These are phyloP conservation scores for Penicillium glabrum DNA, from an alignment of 2,329 filamentous ascomycete species.

Conservation along the genomic window DNA sequence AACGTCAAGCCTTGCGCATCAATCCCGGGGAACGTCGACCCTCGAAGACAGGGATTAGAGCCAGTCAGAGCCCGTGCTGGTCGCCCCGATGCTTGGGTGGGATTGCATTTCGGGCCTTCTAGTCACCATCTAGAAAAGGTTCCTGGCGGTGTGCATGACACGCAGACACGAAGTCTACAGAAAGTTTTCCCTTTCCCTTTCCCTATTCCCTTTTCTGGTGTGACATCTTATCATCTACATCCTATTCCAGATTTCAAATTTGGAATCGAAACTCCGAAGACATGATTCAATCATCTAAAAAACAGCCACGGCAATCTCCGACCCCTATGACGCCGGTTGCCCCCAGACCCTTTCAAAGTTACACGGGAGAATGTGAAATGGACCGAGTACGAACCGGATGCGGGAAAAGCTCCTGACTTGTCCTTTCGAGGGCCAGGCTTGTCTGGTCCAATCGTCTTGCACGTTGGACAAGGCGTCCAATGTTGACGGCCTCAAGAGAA, in stretches of 20 bases:
- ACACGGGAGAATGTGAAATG: slow-evolving; percentile 20
- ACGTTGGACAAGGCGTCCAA: slow-evolving; percentile 22
- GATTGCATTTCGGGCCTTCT: slow-evolving; percentile 24
- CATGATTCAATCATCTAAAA: neutral
- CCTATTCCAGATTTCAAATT: neutral
- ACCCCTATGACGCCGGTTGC: slow-evolving; percentile 7
- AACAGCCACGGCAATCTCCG: slow-evolving; percentile 21
- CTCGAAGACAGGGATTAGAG: slow-evolving; percentile 11
- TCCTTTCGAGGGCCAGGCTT: slow-evolving; percentile 4
- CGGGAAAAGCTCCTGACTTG: slow-evolving; percentile 13
- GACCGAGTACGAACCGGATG: slow-evolving; percentile 18
- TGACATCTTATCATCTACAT: slow-evolving; percentile 8
- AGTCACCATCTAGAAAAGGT: slow-evolving; percentile 32
- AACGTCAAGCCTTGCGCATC: slow-evolving; percentile 15
- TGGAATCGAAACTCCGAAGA: neutral
- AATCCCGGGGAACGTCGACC: slow-evolving; percentile 14
- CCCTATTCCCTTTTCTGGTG: slow-evolving; percentile 3
- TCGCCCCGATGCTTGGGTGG: slow-evolving; percentile 25
- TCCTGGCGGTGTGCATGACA: slow-evolving; percentile 22
- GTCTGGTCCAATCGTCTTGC: slow-evolving; percentile 4
- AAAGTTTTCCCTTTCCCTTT: neutral
- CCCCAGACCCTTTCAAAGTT: slow-evolving; percentile 8
- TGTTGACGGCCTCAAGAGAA: neutral
- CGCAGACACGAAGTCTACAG: neutral
- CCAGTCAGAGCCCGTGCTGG: slow-evolving; percentile 12